Evolutionary conservation across 306 rosid species (phyloP), one percentile per base, ranked within the genome.

Genomic region (Glycyrrhiza uralensis): DNA sequence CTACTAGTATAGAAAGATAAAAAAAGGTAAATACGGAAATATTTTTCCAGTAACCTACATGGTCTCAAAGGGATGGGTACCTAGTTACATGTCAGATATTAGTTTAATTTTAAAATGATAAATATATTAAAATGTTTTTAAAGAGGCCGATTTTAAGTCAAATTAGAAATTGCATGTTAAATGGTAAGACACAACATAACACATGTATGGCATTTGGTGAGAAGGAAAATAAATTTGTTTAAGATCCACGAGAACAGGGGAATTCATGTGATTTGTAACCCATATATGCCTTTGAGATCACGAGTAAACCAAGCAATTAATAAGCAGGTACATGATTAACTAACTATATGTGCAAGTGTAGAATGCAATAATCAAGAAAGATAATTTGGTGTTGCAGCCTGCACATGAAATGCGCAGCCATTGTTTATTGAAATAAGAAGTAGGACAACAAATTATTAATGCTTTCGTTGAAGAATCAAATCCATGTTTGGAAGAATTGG

Each of bases 401-500:
- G 76, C 87, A 79, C 81, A 79, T 79, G 87, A 75, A 50, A 50
- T 64, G 65, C 59, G 29, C 77, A 52, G 19, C 39, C n/a, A 56
- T 45, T 19, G 19, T 44, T 38, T 35, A 47, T 52, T 69, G 47
- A 46, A 63, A 70, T 26, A 19, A 62, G 75, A 64, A 54, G 2
- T 7, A 14, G 19, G 58, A 15, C 35, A 51, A 46, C 32, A 57
- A 57, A 71, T n/a, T n/a, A 66, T 11, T 51, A 56, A 71, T 71
- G 69, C 51, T 59, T 74, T 46, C 17, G 13, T 71, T 24, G 70
- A 71, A 47, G 79, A 79, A 79, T 75, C 79, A 57, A 51, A 83
- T 79, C 76, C 76, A 66, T 79, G 87, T 83, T 75, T 66, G 79
- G 76, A 71, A 70, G 56, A 82, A 69, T 57, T 62, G 22, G 64